These are phyloP conservation scores for Amyloporia xantha DNA, from an alignment of 768 basidiomycete species.

Conservation along the genomic window DNA sequence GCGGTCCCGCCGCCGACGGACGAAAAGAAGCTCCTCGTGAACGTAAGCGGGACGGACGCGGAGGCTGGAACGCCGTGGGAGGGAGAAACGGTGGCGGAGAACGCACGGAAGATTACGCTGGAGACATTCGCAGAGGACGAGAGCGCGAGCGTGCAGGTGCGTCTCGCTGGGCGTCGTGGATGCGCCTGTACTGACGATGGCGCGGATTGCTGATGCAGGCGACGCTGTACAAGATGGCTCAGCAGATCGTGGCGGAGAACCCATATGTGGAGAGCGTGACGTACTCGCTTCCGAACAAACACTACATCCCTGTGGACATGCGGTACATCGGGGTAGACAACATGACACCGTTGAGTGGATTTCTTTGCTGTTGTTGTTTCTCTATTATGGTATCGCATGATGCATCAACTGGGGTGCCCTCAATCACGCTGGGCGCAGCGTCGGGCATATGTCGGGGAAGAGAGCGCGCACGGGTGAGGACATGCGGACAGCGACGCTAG, in stretches of 20 bases:
- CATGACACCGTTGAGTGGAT: conserved; percentile 43
- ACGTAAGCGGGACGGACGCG: conserved; percentile 23
- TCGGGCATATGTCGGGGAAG: not conserved
- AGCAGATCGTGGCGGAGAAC: conserved; percentile 64
- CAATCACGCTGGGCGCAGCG: not conserved
- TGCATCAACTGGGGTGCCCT: not conserved
- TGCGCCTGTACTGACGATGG: not conserved
- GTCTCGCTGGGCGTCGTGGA: too few species aligned
- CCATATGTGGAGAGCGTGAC: conserved; percentile 48
- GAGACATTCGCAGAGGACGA: conserved; percentile 82
- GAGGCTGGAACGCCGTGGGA: conserved; percentile 54
- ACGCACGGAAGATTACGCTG: conserved; percentile 59
- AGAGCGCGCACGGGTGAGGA: not conserved
- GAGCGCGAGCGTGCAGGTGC: conserved; percentile 86
- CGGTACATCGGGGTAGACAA: conserved; percentile 67
- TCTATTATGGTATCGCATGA: not conserved
- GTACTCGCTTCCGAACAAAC: conserved; percentile 88
- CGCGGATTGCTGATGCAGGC: conserved; percentile 43
- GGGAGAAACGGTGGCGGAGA: conserved; percentile 40
- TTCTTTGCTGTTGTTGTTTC: conserved; percentile 4
- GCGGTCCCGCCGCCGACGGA: conserved; percentile 42
- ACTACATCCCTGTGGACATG: conserved; percentile 89
- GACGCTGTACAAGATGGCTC: conserved; percentile 85
- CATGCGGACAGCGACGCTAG: not conserved
- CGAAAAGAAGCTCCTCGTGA: conserved; percentile 45